phyloP scores from a whole-genome alignment of 768 basidiomycete genomes.

The Gloeopeniophorella convolvens region DNA sequence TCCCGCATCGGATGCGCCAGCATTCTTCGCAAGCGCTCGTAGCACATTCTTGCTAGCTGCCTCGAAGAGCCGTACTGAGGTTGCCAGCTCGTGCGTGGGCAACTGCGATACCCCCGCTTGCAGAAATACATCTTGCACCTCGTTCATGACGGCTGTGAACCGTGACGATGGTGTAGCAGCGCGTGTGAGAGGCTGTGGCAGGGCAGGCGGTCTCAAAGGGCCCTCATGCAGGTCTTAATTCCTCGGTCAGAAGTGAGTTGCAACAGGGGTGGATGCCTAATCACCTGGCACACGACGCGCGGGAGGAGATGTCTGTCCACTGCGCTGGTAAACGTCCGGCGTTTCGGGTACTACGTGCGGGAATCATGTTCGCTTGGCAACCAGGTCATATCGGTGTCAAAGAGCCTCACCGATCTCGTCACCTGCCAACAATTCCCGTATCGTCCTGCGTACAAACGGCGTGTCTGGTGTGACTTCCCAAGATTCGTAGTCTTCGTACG shows the following conservation, averaged over 20 bases:
- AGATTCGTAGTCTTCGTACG: not conserved
- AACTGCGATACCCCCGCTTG: constrained; percentile 2
- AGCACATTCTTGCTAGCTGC: not conserved
- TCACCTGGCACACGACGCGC: no score
- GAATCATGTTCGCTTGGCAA: no score
- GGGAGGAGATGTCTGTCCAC: no score
- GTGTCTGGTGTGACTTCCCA: constrained; percentile 1
- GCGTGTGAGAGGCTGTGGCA: not conserved
- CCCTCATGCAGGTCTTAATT: no score
- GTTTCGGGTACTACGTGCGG: constrained; percentile 10
- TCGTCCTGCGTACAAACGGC: constrained; percentile 1
- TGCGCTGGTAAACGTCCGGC: no score
- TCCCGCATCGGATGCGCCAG: no score
- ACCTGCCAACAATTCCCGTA: not conserved
- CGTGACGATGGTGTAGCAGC: not conserved
- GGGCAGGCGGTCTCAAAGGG: not conserved
- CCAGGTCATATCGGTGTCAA: no score
- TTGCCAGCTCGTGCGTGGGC: not conserved
- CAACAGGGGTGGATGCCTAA: not conserved
- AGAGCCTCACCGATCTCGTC: constrained; percentile 10
- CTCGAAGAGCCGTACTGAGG: not conserved
- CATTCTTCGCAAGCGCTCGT: no score
- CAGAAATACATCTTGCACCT: constrained; percentile 3
- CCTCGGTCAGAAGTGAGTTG: not conserved
- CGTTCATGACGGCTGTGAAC: not conserved